Percentiles rank a stretch among this genome's conserved stretches.
phyloP scores from a whole-genome alignment of 2,329 filamentous ascomycete genomes.

The Cladobotryum protrusum region DNA sequence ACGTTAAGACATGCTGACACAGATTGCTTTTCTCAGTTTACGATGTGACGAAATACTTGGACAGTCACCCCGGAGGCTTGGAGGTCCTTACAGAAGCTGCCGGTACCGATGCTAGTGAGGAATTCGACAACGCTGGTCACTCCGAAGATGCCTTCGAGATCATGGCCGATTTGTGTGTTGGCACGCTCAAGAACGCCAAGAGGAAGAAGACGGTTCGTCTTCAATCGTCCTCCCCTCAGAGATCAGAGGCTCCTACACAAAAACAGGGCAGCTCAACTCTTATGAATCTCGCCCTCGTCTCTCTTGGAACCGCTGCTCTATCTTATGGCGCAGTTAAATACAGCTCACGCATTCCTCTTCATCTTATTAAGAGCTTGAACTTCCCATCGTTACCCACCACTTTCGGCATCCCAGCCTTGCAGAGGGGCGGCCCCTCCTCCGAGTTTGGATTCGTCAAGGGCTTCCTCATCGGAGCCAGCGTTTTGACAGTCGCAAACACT shows the following conservation, averaged over 20 bases:
- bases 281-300: conserved; percentile 16
- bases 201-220: conserved; percentile 13
- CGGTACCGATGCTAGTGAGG: conserved; percentile 71
- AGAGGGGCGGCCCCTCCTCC: no score
- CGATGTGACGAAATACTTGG: conserved; percentile 49
- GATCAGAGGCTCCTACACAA: not conserved
- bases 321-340: conserved; percentile 10
- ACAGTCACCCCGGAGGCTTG: conserved; percentile 65
- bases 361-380: no score
- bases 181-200: conserved; percentile 29
- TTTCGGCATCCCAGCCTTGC: no score
- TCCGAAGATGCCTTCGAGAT: conserved; percentile 53
- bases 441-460: conserved; percentile 30
- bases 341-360: not conserved
- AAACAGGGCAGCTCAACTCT: conserved; percentile 1
- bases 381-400: no score
- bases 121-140: conserved; percentile 80
- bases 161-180: conserved; percentile 32
- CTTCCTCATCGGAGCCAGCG: conserved; percentile 28
- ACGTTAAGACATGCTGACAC: not conserved
- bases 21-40: conserved; percentile 40
- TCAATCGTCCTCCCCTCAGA: not conserved
- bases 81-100: conserved; percentile 72
- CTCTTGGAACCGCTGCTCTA: conserved; percentile 16
- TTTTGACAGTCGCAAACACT: conserved; percentile 27